These are phyloP conservation scores for Galerina marginata DNA, from an alignment of 768 basidiomycete genomes.

Conservation along the genomic window DNA sequence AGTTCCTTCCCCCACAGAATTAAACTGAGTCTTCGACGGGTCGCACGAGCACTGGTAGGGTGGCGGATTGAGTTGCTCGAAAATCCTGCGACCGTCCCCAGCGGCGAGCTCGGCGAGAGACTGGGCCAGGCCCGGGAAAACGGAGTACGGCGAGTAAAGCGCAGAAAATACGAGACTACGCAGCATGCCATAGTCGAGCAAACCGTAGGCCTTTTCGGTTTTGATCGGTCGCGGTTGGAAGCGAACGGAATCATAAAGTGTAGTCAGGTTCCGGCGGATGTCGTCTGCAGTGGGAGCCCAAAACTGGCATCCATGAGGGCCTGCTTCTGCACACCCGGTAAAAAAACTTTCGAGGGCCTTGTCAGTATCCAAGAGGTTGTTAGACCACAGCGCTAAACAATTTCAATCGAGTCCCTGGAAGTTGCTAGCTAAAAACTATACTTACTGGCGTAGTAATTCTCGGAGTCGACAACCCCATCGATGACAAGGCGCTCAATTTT, in stretches of 20 bases:
- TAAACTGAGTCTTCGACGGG: conserved; percentile 5
- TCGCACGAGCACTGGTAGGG: conserved; percentile 39
- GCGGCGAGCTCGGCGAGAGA: conserved; percentile 39
- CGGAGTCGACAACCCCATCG: conserved; percentile 46
- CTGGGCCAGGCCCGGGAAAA: conserved; percentile 39
- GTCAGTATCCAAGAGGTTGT: conserved; percentile 42
- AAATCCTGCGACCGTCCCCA: conserved; percentile 36
- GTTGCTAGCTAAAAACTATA: background rate
- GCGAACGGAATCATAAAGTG: conserved; percentile 35
- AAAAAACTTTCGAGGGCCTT: conserved; percentile 42
- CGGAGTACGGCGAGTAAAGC: conserved; percentile 40
- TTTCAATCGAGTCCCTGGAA: background rate
- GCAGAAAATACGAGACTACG: conserved; percentile 35
- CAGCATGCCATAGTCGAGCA: conserved; percentile 41
- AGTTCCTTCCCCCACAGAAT: too few species aligned
- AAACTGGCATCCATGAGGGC: conserved; percentile 41
- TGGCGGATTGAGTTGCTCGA: conserved; percentile 18
- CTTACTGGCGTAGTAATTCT: conserved; percentile 46
- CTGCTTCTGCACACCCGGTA: conserved; percentile 40
- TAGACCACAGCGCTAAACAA: conserved; percentile 37
- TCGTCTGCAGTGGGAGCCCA: conserved; percentile 39
- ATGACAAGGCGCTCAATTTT: conserved; percentile 40
- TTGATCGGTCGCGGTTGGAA: conserved; percentile 39
- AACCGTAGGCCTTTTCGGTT: conserved; percentile 34
- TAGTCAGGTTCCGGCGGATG: conserved; percentile 40